Evolutionary conservation across 2,329 filamentous ascomycete genomes (phyloP), one percentile per base, ranked within the genome.

Genomic region (Aspergillus puulaauensis): DNA sequence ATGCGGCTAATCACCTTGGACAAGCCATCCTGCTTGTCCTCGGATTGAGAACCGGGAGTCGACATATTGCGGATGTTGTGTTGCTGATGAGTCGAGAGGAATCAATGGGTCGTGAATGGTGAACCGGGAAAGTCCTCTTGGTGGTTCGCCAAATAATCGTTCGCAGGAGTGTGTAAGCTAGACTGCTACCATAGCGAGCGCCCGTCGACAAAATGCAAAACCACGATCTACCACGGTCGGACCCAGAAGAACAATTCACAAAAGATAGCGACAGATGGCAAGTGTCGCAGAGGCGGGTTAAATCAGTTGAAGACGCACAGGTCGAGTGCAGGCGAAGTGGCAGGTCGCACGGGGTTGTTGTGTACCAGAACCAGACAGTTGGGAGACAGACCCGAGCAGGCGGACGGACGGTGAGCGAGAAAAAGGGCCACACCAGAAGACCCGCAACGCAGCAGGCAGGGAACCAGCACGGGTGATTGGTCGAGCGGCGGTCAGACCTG

Each of bases 1-100:
- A 77, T 73, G 52, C 74, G 72, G 57, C 69, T 73, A 48, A 77
- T 66, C 57, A 74, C 75, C 61, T 72, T 77, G 31, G 68, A 70
- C 44, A 77, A 60, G 48, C 74, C 73, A 23, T 75, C 73, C 1
- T 64, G 63, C 61, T 66, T 70, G 23, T 62, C 65, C 47, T 67
- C 65, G 11, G 64, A 6, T 50, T 60, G 21, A 60, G 59, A 35
- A 44, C 62, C 47, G 61, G 47, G 15, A 43, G 59, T 59, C 53
- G 70, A 65, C 70, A 73, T 73, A 15, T 52, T 61, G 2, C n/a
- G 35, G 45, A 31, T 11, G 27, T 11, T 31, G 27, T 31, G 27
- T 31, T 31, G 9, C 9, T 31, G 8, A 31, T 31, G 27, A 11
- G 45, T 14, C 15, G 15, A n/a, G 19, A 9, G 12, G 11, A 6